Conservation (phyloP, 768 basidiomycete genomes). For the Leucosporidium creatinivorum region DNA sequence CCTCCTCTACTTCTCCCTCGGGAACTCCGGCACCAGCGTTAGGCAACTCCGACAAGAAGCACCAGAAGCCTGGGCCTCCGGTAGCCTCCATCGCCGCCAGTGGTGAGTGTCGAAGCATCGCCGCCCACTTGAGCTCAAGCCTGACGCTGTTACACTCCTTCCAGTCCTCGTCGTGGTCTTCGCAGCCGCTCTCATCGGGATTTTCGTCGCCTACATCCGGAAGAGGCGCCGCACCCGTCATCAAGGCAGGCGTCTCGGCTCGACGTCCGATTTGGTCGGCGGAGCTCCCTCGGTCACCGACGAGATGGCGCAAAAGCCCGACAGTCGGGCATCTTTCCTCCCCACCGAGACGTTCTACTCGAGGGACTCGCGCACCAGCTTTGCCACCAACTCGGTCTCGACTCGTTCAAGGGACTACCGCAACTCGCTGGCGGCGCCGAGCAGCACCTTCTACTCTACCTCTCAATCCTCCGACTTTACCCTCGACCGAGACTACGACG, state of each 20-base stretch:
- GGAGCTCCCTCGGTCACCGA: neutral
- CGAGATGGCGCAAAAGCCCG: constrained; percentile 13
- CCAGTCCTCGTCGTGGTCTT: neutral
- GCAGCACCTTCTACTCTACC: constrained; percentile 4
- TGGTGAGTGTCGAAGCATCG: neutral
- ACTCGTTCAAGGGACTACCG: constrained; percentile 1
- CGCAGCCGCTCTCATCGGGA: neutral
- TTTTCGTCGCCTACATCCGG: neutral
- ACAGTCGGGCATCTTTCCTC: constrained; percentile 10
- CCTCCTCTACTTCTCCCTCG: neutral
- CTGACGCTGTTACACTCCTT: neutral
- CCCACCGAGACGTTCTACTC: constrained; percentile 10
- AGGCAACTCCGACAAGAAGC: neutral
- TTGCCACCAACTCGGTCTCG: constrained; percentile 29
- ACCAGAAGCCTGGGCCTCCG: neutral
- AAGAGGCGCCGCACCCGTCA: neutral
- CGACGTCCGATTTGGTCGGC: constrained; percentile 7
- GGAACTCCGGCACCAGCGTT: neutral
- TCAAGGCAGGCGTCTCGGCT: constrained; percentile 21
- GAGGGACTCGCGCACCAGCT: constrained; percentile 12
- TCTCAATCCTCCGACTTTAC: constrained; percentile 9
- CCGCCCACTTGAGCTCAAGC: no score
- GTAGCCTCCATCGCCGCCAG: neutral
- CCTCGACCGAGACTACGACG: constrained; percentile 5
- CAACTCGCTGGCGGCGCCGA: constrained; percentile 5